These are phyloP conservation scores for Saturnispora kantuleensis DNA, from an alignment of 805 yeast species.

Conservation along the genomic window DNA sequence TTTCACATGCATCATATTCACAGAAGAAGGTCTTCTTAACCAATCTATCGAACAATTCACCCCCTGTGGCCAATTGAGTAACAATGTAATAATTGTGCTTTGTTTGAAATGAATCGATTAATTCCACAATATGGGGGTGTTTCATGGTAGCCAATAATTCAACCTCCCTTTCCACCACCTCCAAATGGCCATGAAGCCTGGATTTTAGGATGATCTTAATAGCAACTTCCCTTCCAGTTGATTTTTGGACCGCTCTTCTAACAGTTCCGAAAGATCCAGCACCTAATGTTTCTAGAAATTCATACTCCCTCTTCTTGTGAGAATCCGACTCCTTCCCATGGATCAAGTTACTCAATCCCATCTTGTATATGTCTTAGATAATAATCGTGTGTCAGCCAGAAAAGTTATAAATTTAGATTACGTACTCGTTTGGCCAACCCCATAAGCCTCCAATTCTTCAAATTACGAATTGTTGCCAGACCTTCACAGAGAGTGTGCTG, in stretches of 20 bases:
- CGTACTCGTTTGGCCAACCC: no score
- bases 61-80: conserved; percentile 92
- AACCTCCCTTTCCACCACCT: conserved; percentile 72
- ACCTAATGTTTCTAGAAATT: conserved; percentile 77
- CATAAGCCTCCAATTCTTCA: no score
- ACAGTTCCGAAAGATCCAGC: conserved; percentile 96
- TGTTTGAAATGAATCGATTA: conserved; percentile 89
- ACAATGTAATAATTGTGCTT: conserved; percentile 88
- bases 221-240: conserved; percentile 64
- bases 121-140: conserved; percentile 84
- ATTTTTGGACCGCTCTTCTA: conserved; percentile 48
- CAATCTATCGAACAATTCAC: conserved; percentile 87
- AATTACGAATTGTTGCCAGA: no score
- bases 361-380: background rate
- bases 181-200: conserved; percentile 56
- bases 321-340: background rate
- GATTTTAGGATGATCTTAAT: conserved; percentile 82
- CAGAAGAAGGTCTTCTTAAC: conserved; percentile 74
- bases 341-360: no score
- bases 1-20: conserved; percentile 75
- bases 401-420: no score
- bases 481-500: no score
- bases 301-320: conserved; percentile 52
- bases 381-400: no score
- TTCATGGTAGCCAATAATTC: conserved; percentile 52